Base-by-base conservation (phyloP, 2,329 filamentous ascomycete species). In the Hirsutella thompsonii region DNA sequence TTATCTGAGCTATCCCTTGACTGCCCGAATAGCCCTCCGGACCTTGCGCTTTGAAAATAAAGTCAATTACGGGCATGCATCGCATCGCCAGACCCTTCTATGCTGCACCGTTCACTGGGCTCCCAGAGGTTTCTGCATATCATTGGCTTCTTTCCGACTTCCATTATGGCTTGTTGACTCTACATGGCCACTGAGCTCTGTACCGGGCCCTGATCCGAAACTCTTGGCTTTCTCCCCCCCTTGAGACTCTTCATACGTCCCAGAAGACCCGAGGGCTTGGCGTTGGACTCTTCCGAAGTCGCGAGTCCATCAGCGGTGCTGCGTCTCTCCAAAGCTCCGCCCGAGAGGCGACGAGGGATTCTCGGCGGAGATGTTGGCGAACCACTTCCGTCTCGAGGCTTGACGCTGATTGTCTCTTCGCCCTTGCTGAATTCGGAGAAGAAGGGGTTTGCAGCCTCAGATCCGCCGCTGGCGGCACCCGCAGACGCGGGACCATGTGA, bases 191-290 rank as follows among this genome's bases (percentile, higher is more conserved):
- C 63, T 41, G 61, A 56, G 35, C 52, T 42, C 21, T 28, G 8
- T 14, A 5, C 13, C 6, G n/a, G 20, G 11, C 38, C 34, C 2
- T 35, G 30, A 53, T 58, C 49, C 50, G 56, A 46, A 53, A 57
- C 48, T 32, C 51, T 53, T 37, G 58, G 51, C 44, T 58, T 56
- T 48, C 79, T 71, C 26, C 77, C 76, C 39, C 81, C 81, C 67
- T 86, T 89, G 61, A 92, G 64, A 60, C 81, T 87, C 72, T 85
- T 88, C 66, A 92, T 85, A 41, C 86, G 76, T 40, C 76, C 83
- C 46, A 93, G 58, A 46, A 93, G 80, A 2, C 84, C 82, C 37
- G 74, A 73, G 37, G 59, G 59, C 55, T 68, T 66, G 49, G 62
- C 57, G 49, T 58, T 55, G 48, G 60, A 61, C 38, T 55, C 56